Percentiles rank a stretch among this genome's conserved stretches.
phyloP scores from a whole-genome alignment of 108 stramenopile species.

The Conticribra weissflogii region DNA sequence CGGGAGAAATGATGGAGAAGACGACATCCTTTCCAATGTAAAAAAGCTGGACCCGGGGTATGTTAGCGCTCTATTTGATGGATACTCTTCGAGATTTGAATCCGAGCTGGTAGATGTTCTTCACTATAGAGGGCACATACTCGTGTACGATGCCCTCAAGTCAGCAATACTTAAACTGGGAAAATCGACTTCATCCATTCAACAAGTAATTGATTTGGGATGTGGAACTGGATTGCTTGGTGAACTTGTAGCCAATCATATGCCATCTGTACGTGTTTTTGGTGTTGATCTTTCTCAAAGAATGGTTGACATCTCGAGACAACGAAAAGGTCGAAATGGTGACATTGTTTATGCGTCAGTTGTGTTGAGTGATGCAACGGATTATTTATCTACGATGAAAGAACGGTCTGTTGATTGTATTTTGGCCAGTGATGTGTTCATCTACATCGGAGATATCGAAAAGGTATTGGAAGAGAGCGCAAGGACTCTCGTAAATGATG shows the following conservation, averaged over 20 bases:
- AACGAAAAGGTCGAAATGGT: constrained; percentile 25
- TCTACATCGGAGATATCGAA: constrained; percentile 31
- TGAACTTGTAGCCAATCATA: constrained; percentile 16
- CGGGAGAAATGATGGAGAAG: not conserved
- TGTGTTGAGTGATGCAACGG: constrained; percentile 14
- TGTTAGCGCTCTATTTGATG: constrained; percentile 31
- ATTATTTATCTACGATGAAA: constrained; percentile 22
- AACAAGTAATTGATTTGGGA: constrained; percentile 27
- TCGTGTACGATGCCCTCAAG: constrained; percentile 18
- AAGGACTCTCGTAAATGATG: constrained; percentile 5
- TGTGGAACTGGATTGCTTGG: constrained; percentile 38
- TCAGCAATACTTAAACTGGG: constrained; percentile 12
- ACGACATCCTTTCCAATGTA: constrained; percentile 7
- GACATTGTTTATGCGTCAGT: constrained; percentile 22
- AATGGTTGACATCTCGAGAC: constrained; percentile 36
- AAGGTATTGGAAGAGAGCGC: constrained; percentile 14
- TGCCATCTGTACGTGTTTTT: constrained; percentile 18
- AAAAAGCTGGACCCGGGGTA: constrained; percentile 17
- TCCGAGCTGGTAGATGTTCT: constrained; percentile 31
- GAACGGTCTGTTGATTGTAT: constrained; percentile 19
- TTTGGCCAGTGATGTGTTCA: constrained; percentile 39
- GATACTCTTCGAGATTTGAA: constrained; percentile 33
- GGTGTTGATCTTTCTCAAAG: constrained; percentile 38
- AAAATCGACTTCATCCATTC: constrained; percentile 9
- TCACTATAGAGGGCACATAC: constrained; percentile 19